These are phyloP conservation scores for Acanthochlamys bracteata DNA, from an alignment of 106 monocot genomes.

Conservation along the genomic window DNA sequence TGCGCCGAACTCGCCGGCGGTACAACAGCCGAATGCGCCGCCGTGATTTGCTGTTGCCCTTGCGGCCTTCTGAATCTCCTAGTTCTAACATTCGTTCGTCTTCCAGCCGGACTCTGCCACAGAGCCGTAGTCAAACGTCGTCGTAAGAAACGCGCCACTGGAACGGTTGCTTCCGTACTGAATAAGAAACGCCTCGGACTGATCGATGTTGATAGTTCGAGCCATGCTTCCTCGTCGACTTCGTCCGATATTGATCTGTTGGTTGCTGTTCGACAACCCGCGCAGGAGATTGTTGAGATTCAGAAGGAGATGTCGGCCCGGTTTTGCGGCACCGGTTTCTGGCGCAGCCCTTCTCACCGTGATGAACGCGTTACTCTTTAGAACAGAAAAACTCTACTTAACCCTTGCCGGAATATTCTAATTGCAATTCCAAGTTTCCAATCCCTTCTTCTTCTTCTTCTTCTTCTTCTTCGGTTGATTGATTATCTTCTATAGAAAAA, in stretches of 20 bases:
- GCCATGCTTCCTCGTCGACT: not conserved
- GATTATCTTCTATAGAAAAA: too few relatives aligned
- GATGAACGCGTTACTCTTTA: constrained; percentile 12
- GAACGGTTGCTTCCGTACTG: not conserved
- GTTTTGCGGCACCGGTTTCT: constrained; percentile 63
- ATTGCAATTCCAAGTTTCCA: not conserved
- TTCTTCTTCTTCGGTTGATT: too few relatives aligned
- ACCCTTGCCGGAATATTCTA: not conserved
- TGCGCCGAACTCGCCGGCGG: constrained; percentile 39
- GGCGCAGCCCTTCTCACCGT: constrained; percentile 62
- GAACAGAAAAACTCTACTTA: not conserved
- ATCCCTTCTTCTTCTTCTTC: not conserved
- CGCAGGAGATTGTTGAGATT: constrained; percentile 31
- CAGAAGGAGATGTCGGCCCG: constrained; percentile 54
- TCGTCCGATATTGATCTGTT: not conserved
- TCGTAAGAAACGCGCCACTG: not conserved
- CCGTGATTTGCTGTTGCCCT: constrained; percentile 53
- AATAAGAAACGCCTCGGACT: not conserved
- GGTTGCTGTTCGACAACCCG: not conserved
- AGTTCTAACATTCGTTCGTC: constrained; percentile 28
- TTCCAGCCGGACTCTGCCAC: constrained; percentile 39
- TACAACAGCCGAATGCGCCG: constrained; percentile 55
- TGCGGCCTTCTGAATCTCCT: constrained; percentile 40
- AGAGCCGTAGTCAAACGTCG: constrained; percentile 14
- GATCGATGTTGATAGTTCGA: not conserved